Evolutionary conservation across 441 rosid species (phyloP).

Genomic region (Adansonia rubrostipa): DNA sequence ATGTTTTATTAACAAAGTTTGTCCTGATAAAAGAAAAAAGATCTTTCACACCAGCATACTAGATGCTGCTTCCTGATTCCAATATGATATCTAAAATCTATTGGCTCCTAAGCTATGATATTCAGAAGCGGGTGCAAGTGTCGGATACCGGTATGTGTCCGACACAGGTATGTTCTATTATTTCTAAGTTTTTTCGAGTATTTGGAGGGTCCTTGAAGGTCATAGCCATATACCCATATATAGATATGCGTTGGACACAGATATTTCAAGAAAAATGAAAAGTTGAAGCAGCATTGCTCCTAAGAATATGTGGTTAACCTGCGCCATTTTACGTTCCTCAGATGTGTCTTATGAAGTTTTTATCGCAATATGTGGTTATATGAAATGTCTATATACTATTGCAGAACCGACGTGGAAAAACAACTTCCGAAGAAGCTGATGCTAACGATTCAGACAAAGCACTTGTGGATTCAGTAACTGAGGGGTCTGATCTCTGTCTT

Average conservation of each 20-base stretch:
- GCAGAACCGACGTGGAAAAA: constrained; percentile 68
- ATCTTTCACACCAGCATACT: not conserved
- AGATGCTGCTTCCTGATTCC: not conserved
- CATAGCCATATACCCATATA: too few species aligned
- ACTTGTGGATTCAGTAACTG: constrained; percentile 31
- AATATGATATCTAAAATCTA: not conserved
- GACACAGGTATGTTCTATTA: too few species aligned
- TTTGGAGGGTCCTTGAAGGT: too few species aligned
- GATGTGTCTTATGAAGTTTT: not conserved
- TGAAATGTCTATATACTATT: constrained; percentile 16
- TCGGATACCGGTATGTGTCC: too few species aligned
- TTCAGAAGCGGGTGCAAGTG: too few species aligned
- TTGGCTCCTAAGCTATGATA: not conserved
- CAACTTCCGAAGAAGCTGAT: constrained; percentile 51
- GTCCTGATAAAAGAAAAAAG: not conserved
- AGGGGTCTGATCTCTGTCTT: constrained; percentile 40
- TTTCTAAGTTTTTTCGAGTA: too few species aligned
- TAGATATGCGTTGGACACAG: too few species aligned
- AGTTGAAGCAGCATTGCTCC: not conserved
- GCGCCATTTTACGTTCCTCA: not conserved
- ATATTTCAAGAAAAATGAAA: too few species aligned
- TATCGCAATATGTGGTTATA: not conserved
- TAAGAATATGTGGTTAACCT: not conserved
- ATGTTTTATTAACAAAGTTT: not conserved
- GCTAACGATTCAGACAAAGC: constrained; percentile 23